These are phyloP conservation scores for Fusarium beomiforme DNA, from an alignment of 2,329 filamentous ascomycete species.

Conservation along the genomic window DNA sequence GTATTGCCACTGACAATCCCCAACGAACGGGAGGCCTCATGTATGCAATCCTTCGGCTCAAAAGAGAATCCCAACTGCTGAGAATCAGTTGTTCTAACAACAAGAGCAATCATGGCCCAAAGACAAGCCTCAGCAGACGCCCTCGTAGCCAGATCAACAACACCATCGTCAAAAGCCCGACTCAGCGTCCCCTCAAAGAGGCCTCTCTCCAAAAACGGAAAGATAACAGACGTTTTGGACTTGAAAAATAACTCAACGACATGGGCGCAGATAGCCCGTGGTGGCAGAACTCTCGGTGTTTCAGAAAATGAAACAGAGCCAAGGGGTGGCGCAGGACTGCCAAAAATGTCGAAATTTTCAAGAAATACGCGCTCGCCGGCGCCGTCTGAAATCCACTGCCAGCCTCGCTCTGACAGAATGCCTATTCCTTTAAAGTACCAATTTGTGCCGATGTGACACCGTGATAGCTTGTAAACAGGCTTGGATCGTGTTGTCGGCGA, in stretches of 20 bases:
- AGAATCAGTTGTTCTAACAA: conserved; percentile 5
- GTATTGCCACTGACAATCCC: conserved; percentile 12
- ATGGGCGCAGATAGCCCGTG: background rate
- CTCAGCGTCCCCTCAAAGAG: conserved; percentile 16
- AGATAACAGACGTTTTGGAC: conserved; percentile 19
- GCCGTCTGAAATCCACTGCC: conserved; percentile 33
- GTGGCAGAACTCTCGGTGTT: conserved; percentile 3
- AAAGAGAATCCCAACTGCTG: background rate
- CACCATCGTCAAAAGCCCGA: conserved; percentile 4
- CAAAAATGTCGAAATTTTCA: conserved; percentile 30
- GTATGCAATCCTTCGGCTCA: conserved; percentile 2
- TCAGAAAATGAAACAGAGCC: conserved; percentile 2
- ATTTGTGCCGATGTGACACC: conserved; percentile 28
- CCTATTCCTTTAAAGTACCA: conserved; percentile 36
- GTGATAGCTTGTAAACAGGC: conserved; percentile 11
- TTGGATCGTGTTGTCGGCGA: background rate
- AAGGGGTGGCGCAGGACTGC: background rate
- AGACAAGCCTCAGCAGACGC: conserved; percentile 17
- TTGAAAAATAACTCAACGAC: conserved; percentile 21
- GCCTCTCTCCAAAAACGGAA: conserved; percentile 15
- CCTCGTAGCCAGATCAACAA: background rate
- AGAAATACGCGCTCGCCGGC: conserved; percentile 31
- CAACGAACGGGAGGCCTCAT: conserved; percentile 8
- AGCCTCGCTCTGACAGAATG: conserved; percentile 20
- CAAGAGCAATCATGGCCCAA: conserved; percentile 20